Evolutionary conservation across 176 grass and related monocot species (phyloP).

Genomic region (Aegilops speltoides): DNA sequence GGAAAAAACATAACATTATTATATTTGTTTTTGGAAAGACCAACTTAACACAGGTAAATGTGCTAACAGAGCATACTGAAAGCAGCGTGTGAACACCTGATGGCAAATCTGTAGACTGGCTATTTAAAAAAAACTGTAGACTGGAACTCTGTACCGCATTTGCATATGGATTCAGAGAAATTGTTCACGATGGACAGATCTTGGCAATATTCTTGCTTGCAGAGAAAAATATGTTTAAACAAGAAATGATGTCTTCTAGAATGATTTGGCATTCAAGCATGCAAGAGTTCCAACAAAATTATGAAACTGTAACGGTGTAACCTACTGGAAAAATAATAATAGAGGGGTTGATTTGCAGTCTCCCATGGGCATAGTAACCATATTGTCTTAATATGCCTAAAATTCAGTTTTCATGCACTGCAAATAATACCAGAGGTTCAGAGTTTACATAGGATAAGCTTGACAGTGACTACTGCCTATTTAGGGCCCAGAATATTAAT

Average conservation of each 20-base stretch:
- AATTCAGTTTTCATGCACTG: background rate
- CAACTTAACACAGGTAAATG: background rate
- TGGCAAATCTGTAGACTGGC: background rate
- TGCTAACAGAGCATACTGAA: background rate
- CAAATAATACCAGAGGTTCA: background rate
- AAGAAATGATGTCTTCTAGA: too few species aligned
- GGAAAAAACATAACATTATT: too few species aligned
- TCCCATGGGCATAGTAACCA: too few species aligned
- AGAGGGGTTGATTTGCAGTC: background rate
- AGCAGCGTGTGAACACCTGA: background rate
- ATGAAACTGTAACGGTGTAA: background rate
- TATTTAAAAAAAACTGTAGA: background rate
- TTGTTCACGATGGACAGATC: background rate
- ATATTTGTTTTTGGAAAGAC: too few species aligned
- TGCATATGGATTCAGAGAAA: background rate
- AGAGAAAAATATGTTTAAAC: background rate
- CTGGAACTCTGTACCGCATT: background rate
- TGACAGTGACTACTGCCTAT: background rate
- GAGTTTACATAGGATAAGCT: slow-evolving; percentile 14
- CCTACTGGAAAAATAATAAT: background rate
- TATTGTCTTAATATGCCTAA: too few species aligned
- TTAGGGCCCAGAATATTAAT: background rate
- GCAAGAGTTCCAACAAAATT: background rate
- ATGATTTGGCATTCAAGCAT: background rate
- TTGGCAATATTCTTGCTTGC: background rate